phyloP scores from a whole-genome alignment of 1,284 basidiomycete species.

The Ceratobasidium sp. region DNA sequence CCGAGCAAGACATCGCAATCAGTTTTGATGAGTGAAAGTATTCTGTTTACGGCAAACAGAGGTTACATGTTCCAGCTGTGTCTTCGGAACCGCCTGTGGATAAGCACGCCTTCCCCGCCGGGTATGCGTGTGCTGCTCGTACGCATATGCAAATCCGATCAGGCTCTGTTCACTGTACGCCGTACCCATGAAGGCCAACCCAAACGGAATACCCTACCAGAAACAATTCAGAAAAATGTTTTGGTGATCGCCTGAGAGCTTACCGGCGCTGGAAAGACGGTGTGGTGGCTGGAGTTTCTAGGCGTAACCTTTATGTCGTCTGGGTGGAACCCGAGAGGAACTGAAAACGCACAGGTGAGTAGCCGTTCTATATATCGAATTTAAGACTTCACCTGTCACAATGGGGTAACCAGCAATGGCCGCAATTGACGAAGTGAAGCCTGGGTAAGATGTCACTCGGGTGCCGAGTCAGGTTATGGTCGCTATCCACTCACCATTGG shows the following conservation, averaged over 20 bases:
- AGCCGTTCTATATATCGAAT: too few species aligned
- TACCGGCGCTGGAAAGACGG: slow-evolving; percentile 41
- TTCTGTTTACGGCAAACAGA: too few species aligned
- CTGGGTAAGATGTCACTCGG: neutral
- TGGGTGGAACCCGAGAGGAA: slow-evolving; percentile 37
- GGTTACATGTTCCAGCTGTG: too few species aligned
- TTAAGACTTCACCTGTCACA: slow-evolving; percentile 63
- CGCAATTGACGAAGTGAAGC: too few species aligned
- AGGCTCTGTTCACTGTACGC: slow-evolving; percentile 73
- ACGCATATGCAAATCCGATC: slow-evolving; percentile 72
- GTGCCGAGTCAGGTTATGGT: neutral
- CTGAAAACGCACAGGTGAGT: neutral
- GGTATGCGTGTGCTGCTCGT: slow-evolving; percentile 73
- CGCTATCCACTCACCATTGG: too few species aligned
- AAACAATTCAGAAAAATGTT: neutral
- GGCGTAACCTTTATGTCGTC: neutral
- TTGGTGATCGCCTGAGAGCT: neutral
- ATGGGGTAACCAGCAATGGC: slow-evolving; percentile 74
- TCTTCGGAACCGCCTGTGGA: too few species aligned
- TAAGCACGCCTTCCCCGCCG: slow-evolving; percentile 66
- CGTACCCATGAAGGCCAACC: slow-evolving; percentile 74
- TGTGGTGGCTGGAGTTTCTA: neutral
- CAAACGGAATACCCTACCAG: slow-evolving; percentile 68
- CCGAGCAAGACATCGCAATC: too few species aligned
- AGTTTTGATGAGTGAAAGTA: too few species aligned